Evolutionary conservation across 2,329 filamentous ascomycete species (phyloP).

Genomic region (Akanthomyces muscarius): DNA sequence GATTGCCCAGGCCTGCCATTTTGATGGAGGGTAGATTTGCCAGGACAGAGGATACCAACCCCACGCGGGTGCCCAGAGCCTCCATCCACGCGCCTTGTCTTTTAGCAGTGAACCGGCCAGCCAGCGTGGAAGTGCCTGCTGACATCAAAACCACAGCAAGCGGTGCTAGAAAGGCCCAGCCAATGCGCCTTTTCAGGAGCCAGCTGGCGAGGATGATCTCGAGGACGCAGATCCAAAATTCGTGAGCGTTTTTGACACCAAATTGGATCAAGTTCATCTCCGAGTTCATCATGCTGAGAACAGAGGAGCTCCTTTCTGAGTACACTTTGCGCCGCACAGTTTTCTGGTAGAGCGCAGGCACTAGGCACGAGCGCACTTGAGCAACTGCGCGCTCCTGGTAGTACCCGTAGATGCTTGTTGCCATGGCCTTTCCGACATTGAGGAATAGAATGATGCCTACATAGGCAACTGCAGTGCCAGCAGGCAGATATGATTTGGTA

Average conservation of each 20-base stretch:
- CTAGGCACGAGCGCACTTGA: slow-evolving; percentile 4
- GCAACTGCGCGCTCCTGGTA: slow-evolving; percentile 9
- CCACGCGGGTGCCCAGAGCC: slow-evolving; percentile 26
- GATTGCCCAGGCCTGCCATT: slow-evolving; percentile 28
- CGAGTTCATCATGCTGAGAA: slow-evolving; percentile 7
- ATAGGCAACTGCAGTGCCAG: background rate
- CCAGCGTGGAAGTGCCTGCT: slow-evolving; percentile 20
- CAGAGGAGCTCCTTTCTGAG: background rate
- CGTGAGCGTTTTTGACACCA: slow-evolving; percentile 23
- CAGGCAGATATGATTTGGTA: background rate
- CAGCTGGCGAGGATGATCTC: slow-evolving; percentile 31
- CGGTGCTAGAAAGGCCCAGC: slow-evolving; percentile 29
- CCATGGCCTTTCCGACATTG: slow-evolving; percentile 10
- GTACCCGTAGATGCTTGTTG: slow-evolving; percentile 2
- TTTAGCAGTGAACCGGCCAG: slow-evolving; percentile 21
- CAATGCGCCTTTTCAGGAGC: slow-evolving; percentile 30
- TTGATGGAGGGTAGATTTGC: slow-evolving; percentile 26
- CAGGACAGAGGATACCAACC: slow-evolving; percentile 22
- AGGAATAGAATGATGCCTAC: background rate
- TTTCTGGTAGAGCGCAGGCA: slow-evolving; percentile 11
- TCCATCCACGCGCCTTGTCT: slow-evolving; percentile 28
- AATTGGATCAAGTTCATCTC: slow-evolving; percentile 12
- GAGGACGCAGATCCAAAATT: slow-evolving; percentile 32
- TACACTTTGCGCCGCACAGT: slow-evolving; percentile 4
- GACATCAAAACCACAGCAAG: slow-evolving; percentile 25